A percentile compares a stretch with the other conserved stretches of the same genome.
Evolutionary conservation across 2,329 filamentous ascomycete genomes (phyloP).

Genomic region (Penicillium verrucosum): DNA sequence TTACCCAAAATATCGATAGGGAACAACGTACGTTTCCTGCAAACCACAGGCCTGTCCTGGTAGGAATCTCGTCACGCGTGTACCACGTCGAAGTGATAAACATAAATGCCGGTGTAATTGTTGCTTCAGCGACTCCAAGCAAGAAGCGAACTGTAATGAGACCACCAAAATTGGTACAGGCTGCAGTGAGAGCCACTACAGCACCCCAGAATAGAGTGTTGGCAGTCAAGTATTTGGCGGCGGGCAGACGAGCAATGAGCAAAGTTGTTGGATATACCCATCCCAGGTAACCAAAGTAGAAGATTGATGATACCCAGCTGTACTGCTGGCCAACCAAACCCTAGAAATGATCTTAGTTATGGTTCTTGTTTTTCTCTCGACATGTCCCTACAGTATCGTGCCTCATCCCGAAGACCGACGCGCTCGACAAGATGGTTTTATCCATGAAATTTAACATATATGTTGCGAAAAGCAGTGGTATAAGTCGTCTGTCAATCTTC

Average conservation of each 20-base stretch:
- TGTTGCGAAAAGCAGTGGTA: slow-evolving; percentile 44
- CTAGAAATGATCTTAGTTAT: slow-evolving; percentile 3
- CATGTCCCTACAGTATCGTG: slow-evolving; percentile 40
- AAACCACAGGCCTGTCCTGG: slow-evolving; percentile 57
- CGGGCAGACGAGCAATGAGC: slow-evolving; percentile 25
- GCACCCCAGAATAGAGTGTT: slow-evolving; percentile 50
- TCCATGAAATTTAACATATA: slow-evolving; percentile 63
- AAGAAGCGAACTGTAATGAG: slow-evolving; percentile 54
- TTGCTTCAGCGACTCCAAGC: slow-evolving; percentile 55
- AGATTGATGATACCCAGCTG: slow-evolving; percentile 30
- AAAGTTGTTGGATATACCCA: slow-evolving; percentile 29
- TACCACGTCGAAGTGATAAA: slow-evolving; percentile 58
- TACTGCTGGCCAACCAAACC: slow-evolving; percentile 24
- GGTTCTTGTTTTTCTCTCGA: background rate
- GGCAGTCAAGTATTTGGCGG: slow-evolving; percentile 31
- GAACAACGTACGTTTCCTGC: slow-evolving; percentile 21
- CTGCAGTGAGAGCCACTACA: slow-evolving; percentile 48
- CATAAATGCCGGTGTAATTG: slow-evolving; percentile 55
- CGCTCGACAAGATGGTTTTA: slow-evolving; percentile 56
- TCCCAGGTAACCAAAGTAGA: slow-evolving; percentile 32
- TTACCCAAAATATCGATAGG: background rate
- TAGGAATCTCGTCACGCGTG: slow-evolving; percentile 55
- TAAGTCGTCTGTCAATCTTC: slow-evolving; percentile 35
- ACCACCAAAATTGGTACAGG: slow-evolving; percentile 49
- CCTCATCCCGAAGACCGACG: slow-evolving; percentile 55